phyloP scores from a whole-genome alignment of 371 early-diverging fungal genomes.

The Funneliformis caledonium region DNA sequence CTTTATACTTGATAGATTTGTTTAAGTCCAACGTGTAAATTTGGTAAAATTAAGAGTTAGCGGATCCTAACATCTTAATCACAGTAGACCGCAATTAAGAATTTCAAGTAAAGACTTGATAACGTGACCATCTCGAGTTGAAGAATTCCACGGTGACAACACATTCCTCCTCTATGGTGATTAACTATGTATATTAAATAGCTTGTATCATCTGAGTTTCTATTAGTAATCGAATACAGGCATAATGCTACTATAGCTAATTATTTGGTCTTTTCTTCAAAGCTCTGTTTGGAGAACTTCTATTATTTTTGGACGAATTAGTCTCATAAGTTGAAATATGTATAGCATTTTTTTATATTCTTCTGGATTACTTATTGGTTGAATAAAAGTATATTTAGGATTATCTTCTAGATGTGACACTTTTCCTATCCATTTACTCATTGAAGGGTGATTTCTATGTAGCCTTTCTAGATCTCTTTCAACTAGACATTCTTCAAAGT shows the following conservation, averaged over 20 bases:
- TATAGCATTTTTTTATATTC: slow-evolving; percentile 21
- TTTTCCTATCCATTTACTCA: slow-evolving; percentile 15
- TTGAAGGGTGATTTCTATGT: background rate
- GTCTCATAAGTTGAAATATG: background rate
- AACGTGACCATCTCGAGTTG: no score
- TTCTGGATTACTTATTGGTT: background rate
- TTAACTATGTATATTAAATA: background rate
- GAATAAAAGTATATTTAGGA: background rate
- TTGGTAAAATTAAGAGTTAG: no score
- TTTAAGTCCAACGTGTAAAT: no score
- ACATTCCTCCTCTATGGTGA: slow-evolving; percentile 1
- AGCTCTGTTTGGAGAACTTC: background rate
- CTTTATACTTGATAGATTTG: no score
- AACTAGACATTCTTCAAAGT: background rate
- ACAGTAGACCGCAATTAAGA: no score
- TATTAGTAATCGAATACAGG: background rate
- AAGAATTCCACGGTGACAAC: no score
- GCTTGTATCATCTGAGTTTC: no score
- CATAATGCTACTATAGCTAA: background rate
- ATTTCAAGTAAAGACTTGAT: no score
- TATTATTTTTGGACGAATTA: background rate
- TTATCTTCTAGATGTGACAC: background rate
- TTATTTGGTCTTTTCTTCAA: slow-evolving; percentile 15
- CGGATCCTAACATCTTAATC: no score
- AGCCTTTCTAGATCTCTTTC: background rate